A percentile compares a stretch with the other conserved stretches of the same genome.
Conservation (phyloP, 176 grass and related monocot genomes). For the Zoysia pacifica region DNA sequence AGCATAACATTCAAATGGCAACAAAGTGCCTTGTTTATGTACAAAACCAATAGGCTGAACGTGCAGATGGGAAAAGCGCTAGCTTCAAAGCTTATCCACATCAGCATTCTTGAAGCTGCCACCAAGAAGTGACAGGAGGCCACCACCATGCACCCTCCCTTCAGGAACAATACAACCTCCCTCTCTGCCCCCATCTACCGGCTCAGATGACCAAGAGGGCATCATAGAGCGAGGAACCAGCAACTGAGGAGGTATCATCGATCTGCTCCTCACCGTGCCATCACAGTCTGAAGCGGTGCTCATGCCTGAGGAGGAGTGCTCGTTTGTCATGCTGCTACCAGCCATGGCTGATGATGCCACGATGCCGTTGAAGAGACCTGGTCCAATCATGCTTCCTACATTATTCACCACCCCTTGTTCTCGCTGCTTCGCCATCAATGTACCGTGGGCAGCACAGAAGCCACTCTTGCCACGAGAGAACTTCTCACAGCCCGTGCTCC, state of each 20-base stretch:
- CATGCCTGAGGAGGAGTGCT: constrained; percentile 48
- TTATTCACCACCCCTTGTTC: constrained; percentile 37
- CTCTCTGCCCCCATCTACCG: constrained; percentile 44
- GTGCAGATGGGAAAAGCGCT: constrained; percentile 32
- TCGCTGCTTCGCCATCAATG: constrained; percentile 54
- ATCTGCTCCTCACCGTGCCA: constrained; percentile 50
- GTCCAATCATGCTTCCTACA: constrained; percentile 54
- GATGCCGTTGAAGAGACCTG: constrained; percentile 59
- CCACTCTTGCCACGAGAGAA: constrained; percentile 66
- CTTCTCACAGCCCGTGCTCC: constrained; percentile 64
- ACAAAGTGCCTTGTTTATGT: constrained; percentile 38
- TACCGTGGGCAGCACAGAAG: constrained; percentile 65
- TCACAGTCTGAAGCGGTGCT: constrained; percentile 54
- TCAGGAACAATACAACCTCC: constrained; percentile 56
- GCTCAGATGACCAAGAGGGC: constrained; percentile 40
- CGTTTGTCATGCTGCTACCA: constrained; percentile 53
- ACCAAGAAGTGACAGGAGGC: constrained; percentile 65
- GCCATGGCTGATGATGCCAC: constrained; percentile 45
- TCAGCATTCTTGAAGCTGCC: constrained; percentile 66
- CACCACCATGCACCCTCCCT: constrained; percentile 76
- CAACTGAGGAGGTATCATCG: constrained; percentile 63
- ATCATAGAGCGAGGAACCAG: constrained; percentile 76
- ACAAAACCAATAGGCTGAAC: constrained; percentile 39
- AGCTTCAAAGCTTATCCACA: constrained; percentile 44
- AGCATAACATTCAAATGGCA: constrained; percentile 38